Evolutionary conservation across 805 yeast genomes (phyloP).

Genomic region (Myxozyma vanderwaltii): DNA sequence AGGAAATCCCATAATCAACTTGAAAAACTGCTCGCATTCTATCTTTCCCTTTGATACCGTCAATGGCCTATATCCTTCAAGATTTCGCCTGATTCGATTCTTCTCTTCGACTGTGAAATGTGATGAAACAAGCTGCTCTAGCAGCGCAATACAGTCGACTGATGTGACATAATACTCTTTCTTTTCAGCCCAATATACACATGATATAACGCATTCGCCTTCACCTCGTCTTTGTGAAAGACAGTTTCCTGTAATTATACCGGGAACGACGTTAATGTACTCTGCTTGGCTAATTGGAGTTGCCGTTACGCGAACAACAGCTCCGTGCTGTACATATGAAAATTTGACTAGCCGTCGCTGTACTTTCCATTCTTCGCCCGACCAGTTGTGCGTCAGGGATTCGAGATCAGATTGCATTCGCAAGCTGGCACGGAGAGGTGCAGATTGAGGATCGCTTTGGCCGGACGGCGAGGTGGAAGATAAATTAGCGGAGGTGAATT

Average conservation of each 20-base stretch:
- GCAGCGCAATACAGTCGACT: conserved; percentile 60
- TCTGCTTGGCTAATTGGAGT: conserved; percentile 22
- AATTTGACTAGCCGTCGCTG: conserved; percentile 55
- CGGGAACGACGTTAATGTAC: conserved; percentile 13
- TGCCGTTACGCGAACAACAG: conserved; percentile 41
- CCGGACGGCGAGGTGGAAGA: conserved; percentile 5
- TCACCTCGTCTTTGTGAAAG: conserved; percentile 23
- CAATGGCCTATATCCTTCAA: conserved; percentile 62
- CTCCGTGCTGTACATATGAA: conserved; percentile 26
- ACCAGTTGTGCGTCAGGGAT: conserved; percentile 52
- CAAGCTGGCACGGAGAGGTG: conserved; percentile 36
- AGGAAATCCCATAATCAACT: conserved; percentile 60
- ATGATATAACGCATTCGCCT: conserved; percentile 38
- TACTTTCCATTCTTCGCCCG: conserved; percentile 46
- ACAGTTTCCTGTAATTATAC: neutral
- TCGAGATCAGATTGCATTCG: conserved; percentile 41
- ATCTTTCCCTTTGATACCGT: conserved; percentile 56
- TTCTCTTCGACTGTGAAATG: conserved; percentile 68
- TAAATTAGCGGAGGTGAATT: conserved; percentile 1
- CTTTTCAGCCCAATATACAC: conserved; percentile 59
- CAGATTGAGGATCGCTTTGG: neutral
- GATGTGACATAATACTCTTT: conserved; percentile 59
- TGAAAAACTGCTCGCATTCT: conserved; percentile 47
- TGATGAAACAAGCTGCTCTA: conserved; percentile 57
- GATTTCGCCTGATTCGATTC: conserved; percentile 66